Conservation (phyloP, 2,329 filamentous ascomycete genomes). For the Fusarium sp. region DNA sequence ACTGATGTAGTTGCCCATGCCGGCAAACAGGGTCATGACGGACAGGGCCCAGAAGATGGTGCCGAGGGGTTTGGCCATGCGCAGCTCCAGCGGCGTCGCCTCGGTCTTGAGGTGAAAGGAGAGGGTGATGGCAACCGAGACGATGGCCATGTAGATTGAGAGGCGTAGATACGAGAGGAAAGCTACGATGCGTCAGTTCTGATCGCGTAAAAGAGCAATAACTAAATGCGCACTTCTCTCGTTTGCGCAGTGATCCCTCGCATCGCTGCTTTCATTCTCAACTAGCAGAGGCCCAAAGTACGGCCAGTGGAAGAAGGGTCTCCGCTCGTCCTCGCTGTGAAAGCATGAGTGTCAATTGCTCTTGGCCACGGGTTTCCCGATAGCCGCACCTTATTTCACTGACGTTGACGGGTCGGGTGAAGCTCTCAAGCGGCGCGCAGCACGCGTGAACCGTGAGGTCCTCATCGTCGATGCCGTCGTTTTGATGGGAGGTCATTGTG, state of each 20-base stretch:
- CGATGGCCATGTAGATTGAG: constrained; percentile 89
- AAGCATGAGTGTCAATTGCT: not conserved
- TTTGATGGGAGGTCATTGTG: constrained; percentile 27
- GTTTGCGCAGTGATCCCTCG: constrained; percentile 82
- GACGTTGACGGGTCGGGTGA: constrained; percentile 59
- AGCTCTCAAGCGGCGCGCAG: constrained; percentile 53
- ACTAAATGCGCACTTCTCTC: constrained; percentile 70
- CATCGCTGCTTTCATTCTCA: constrained; percentile 79
- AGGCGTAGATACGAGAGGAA: constrained; percentile 94
- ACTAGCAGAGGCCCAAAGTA: constrained; percentile 77
- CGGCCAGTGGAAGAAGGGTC: constrained; percentile 56
- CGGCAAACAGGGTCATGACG: constrained; percentile 79
- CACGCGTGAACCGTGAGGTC: constrained; percentile 51
- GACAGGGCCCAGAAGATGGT: constrained; percentile 89
- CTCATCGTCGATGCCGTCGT: constrained; percentile 45
- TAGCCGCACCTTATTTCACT: constrained; percentile 53
- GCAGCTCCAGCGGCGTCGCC: constrained; percentile 77
- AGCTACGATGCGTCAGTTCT: constrained; percentile 51
- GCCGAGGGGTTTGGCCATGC: constrained; percentile 85
- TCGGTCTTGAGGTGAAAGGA: constrained; percentile 89
- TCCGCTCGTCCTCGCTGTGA: constrained; percentile 2
- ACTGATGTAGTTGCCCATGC: constrained; percentile 88
- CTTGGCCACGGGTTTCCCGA: not conserved
- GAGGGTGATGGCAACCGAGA: constrained; percentile 89
- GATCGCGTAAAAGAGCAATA: not conserved